A percentile compares a stretch with the other conserved stretches of the same genome.
Conservation (phyloP, 768 basidiomycete species). For the Sarcodon sp. region DNA sequence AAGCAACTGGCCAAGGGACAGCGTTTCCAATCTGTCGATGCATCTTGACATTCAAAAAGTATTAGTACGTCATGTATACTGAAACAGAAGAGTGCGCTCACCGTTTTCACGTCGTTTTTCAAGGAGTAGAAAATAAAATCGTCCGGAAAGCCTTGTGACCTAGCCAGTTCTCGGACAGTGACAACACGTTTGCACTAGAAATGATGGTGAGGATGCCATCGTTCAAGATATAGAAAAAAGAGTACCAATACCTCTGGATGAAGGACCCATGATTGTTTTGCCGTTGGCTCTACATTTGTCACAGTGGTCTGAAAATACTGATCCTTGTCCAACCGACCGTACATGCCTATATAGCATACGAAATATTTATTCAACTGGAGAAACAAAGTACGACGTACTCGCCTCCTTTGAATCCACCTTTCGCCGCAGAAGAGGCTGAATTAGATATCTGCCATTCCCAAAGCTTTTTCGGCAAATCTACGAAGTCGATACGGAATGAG, state of each 20-base stretch:
- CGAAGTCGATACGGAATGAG: background rate
- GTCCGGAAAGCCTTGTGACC: conserved; percentile 78
- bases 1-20: conserved; percentile 52
- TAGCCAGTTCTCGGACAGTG: conserved; percentile 64
- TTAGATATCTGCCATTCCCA: conserved; percentile 51
- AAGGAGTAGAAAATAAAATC: conserved; percentile 47
- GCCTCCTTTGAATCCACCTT: conserved; percentile 39
- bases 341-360: conserved; percentile 30
- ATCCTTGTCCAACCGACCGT: conserved; percentile 44
- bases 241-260: conserved; percentile 43
- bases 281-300: conserved; percentile 68
- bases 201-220: background rate
- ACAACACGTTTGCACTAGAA: conserved; percentile 55
- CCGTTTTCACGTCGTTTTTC: conserved; percentile 43
- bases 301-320: conserved; percentile 61
- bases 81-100: conserved; percentile 19
- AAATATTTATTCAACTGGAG: background rate
- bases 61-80: background rate
- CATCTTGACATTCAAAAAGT: conserved; percentile 31
- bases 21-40: conserved; percentile 77
- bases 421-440: conserved; percentile 45
- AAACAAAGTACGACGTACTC: conserved; percentile 4
- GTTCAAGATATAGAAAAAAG: background rate
- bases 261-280: conserved; percentile 61
- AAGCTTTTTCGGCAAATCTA: conserved; percentile 30